A percentile compares a stretch with the other conserved stretches of the same genome.
phyloP scores from a whole-genome alignment of 83 land plant genomes.

The Picea abies region DNA sequence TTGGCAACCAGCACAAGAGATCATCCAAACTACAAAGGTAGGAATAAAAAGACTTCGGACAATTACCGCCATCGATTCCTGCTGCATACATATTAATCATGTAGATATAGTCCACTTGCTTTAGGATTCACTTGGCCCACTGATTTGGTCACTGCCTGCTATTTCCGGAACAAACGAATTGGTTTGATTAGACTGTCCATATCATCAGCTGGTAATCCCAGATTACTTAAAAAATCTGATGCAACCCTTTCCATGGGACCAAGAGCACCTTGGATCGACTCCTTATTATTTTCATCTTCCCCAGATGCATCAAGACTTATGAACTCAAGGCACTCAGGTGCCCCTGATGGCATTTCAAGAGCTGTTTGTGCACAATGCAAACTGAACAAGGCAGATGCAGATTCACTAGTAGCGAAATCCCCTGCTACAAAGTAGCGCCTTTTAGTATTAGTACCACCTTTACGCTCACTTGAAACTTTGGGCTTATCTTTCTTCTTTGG shows the following conservation, averaged over 20 bases:
- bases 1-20: too few species aligned
- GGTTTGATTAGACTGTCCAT: constrained; percentile 48
- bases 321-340: constrained; percentile 39
- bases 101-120: too few species aligned
- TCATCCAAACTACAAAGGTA: too few species aligned
- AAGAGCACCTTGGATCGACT: constrained; percentile 16
- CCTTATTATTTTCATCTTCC: constrained; percentile 27
- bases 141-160: too few species aligned
- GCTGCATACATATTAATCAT: too few species aligned
- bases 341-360: constrained; percentile 16
- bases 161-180: constrained; percentile 18
- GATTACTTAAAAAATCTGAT: not conserved
- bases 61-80: too few species aligned
- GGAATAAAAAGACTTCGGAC: too few species aligned
- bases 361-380: not conserved
- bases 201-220: constrained; percentile 23
- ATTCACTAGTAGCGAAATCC: not conserved
- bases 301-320: constrained; percentile 34
- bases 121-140: too few species aligned
- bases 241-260: not conserved
- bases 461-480: constrained; percentile 19
- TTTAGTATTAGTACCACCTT: constrained; percentile 25
- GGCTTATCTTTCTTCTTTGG: constrained; percentile 57
- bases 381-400: constrained; percentile 6
- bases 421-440: constrained; percentile 63